Conservation (phyloP, 1,284 basidiomycete genomes). For the Taiwanofungus camphoratus region DNA sequence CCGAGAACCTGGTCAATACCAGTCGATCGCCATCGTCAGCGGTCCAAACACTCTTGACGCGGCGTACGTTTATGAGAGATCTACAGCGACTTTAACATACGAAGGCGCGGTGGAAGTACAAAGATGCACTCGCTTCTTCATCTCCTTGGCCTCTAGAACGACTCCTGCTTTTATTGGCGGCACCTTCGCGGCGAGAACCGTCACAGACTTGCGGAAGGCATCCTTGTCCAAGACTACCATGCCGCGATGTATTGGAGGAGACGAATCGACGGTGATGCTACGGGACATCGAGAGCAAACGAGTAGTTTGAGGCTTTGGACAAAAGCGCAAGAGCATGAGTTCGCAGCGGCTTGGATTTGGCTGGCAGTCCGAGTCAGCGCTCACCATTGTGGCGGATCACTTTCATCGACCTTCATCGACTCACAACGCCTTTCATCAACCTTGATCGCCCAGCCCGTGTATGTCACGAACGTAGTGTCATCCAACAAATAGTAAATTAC, state of each 20-base stretch:
- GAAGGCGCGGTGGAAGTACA: constrained; percentile 1
- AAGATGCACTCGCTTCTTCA: constrained; percentile 48
- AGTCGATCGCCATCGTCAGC: constrained; percentile 45
- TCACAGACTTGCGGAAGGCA: constrained; percentile 58
- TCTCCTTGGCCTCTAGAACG: constrained; percentile 47
- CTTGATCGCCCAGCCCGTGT: no score
- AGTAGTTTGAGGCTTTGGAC: constrained; percentile 8
- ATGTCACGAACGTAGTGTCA: no score
- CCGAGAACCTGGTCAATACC: constrained; percentile 53
- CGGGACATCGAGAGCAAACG: constrained; percentile 15
- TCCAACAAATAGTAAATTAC: no score
- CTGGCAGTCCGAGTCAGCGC: no score
- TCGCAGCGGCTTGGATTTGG: not conserved
- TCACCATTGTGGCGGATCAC: no score
- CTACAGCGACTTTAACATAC: constrained; percentile 26
- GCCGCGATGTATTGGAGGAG: constrained; percentile 46
- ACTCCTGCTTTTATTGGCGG: constrained; percentile 49
- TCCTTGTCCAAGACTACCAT: constrained; percentile 49
- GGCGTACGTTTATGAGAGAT: constrained; percentile 59
- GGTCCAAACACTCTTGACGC: constrained; percentile 52
- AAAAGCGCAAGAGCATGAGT: constrained; percentile 16
- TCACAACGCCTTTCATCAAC: no score
- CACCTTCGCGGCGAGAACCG: constrained; percentile 63
- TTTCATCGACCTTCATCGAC: no score
- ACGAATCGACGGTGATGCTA: constrained; percentile 38